Evolutionary conservation across 306 rosid species (phyloP).

Genomic region (Castanea mollissima): DNA sequence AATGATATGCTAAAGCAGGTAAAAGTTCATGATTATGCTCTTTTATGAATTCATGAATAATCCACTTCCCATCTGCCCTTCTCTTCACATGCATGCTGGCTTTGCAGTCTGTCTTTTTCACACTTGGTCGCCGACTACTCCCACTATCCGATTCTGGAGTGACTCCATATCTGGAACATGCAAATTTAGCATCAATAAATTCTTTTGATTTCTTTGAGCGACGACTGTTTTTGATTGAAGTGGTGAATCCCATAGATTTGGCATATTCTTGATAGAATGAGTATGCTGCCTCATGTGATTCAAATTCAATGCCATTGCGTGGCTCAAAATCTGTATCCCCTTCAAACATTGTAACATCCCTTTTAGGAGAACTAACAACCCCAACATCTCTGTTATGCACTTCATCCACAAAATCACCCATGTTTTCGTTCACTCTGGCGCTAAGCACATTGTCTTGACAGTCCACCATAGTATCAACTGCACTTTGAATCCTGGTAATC

Average conservation of each 20-base stretch:
- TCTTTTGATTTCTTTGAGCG: constrained; percentile 61
- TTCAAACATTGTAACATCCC: constrained; percentile 35
- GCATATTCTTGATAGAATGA: constrained; percentile 59
- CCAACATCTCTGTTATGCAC: constrained; percentile 35
- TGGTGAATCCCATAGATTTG: constrained; percentile 65
- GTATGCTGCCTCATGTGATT: constrained; percentile 59
- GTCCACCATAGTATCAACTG: constrained; percentile 22
- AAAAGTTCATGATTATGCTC: constrained; percentile 62
- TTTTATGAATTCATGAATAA: constrained; percentile 55
- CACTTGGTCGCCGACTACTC: constrained; percentile 56
- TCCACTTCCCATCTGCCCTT: constrained; percentile 56
- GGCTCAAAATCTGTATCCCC: constrained; percentile 49
- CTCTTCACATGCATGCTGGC: constrained; percentile 74
- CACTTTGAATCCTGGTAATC: constrained; percentile 15
- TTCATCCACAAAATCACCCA: constrained; percentile 39
- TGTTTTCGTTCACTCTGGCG: constrained; percentile 11
- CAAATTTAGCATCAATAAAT: constrained; percentile 61
- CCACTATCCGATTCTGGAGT: constrained; percentile 60
- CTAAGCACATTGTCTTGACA: constrained; percentile 24
- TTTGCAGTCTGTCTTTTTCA: constrained; percentile 61
- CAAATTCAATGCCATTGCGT: constrained; percentile 49
- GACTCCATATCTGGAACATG: constrained; percentile 59
- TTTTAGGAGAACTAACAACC: constrained; percentile 31
- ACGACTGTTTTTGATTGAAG: constrained; percentile 59
- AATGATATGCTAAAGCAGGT: constrained; percentile 64